These are phyloP conservation scores for Phytophthora lateralis DNA, from an alignment of 352 stramenopile species.

Conservation along the genomic window DNA sequence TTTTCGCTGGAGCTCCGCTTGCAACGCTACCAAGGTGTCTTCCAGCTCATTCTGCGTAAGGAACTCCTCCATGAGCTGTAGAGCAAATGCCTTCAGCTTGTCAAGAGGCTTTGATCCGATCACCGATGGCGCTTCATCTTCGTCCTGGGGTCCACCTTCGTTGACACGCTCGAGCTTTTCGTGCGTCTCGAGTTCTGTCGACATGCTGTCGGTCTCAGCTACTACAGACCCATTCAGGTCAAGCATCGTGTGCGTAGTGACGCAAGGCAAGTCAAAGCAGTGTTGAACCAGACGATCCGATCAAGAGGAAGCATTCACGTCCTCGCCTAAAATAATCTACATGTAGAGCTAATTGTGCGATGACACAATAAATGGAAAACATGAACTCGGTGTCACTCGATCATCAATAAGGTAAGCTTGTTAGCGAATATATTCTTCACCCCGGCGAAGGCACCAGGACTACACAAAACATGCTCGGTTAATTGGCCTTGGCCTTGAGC, in stretches of 20 bases:
- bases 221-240: not conserved
- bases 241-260: not conserved
- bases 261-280: not conserved
- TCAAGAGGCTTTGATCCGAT: conserved; percentile 10
- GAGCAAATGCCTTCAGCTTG: conserved; percentile 44
- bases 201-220: not conserved
- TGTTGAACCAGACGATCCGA: not conserved
- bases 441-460: conserved; percentile 8
- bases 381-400: conserved; percentile 2
- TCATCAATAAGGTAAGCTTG: conserved; percentile 45
- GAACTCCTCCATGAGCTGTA: conserved; percentile 73
- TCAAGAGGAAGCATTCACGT: not conserved
- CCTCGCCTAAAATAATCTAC: not conserved
- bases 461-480: conserved; percentile 33
- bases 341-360: not conserved
- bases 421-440: conserved; percentile 32
- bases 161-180: conserved; percentile 10
- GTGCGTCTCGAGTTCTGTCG: not conserved
- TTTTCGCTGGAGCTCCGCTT: conserved; percentile 44
- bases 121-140: not conserved
- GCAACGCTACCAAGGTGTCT: conserved; percentile 38
- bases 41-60: conserved; percentile 44
- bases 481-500: conserved; percentile 74
- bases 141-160: conserved; percentile 15
- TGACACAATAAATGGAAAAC: not conserved